Evolutionary conservation across 208 protist genomes (phyloP), one percentile per base, ranked within the genome.

Genomic region (Novymonas esmeraldas): DNA sequence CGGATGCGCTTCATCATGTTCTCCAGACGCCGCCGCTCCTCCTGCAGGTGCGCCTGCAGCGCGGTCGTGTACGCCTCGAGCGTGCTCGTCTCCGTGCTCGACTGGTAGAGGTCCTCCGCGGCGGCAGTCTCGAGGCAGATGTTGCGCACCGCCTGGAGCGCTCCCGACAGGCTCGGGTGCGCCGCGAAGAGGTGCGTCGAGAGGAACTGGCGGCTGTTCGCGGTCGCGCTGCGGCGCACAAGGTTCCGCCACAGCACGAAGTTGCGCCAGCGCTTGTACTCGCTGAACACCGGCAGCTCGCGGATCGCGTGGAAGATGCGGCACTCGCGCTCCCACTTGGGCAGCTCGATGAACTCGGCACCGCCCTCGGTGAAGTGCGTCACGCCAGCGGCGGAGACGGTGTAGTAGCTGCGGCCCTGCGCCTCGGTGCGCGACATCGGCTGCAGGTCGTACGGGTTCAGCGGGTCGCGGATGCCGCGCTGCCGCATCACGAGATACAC

Each of bases 401-500:
- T 99, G 84, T 96, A 98, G 73, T 98, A 98, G 72, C 88, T 80
- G 44, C 50, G 38, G 1, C 70, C 72, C 50, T 95, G 68, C 55
- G 98, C 81, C 22, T 97, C 85, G 29, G 83, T 85, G 67, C 98
- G 95, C 48, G 91, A 58, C 36, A 98, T 95, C 24, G 96, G 89
- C 66, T 95, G 82, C 46, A 99, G 76, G 61, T 98, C 89, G 79
- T 98, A 99, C 49, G 97, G 95, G 73, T 98, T 97, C 74, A 92
- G 94, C 46, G 80, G 76, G 64, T 95, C 87, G 31, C 87, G 84
- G n/a, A 96, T 79, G 20, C 88, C 89, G 6, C 87, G 82, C 11
- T 85, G 84, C 0, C 90, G 89, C 79, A 90, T 88, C 10, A 93
- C 77, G 57, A 97, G 76, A 70, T 97, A 97, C 13, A 90, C 86